A percentile compares a stretch with the other conserved stretches of the same genome.
These are phyloP conservation scores for Phialophora expanda DNA, from an alignment of 2,329 filamentous ascomycete species.

Conservation along the genomic window DNA sequence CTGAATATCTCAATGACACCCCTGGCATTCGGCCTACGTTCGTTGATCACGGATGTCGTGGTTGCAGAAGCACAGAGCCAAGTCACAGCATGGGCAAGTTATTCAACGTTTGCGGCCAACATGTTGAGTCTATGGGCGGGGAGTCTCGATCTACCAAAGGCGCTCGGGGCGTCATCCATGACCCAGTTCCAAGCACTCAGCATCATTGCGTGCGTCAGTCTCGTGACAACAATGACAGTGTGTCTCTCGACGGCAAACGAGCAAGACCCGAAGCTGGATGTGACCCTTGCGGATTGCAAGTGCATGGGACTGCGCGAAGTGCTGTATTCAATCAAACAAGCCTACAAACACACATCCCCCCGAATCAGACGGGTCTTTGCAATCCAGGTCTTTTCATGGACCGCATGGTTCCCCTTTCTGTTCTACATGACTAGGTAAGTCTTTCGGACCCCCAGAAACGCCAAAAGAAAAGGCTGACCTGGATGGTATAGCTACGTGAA, in stretches of 20 bases:
- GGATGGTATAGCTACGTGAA: conserved; percentile 2
- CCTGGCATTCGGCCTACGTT: conserved; percentile 10
- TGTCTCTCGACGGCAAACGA: conserved; percentile 1
- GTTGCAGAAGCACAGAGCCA: conserved; percentile 7
- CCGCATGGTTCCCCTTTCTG: conserved; percentile 4
- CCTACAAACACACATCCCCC: background rate
- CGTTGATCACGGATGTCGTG: conserved; percentile 7
- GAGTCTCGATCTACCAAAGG: conserved; percentile 2
- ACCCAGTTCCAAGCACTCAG: conserved; percentile 7
- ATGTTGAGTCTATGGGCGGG: conserved; percentile 4
- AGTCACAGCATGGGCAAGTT: conserved; percentile 3
- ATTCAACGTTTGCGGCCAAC: conserved; percentile 2
- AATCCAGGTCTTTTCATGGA: conserved; percentile 4
- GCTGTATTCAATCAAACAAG: background rate
- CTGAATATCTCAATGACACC: conserved; percentile 13
- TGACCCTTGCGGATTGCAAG: too few species aligned
- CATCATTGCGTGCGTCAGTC: background rate
- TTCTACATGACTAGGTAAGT: conserved; percentile 12
- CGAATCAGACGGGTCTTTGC: conserved; percentile 3
- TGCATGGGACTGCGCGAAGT: background rate
- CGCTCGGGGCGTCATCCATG: background rate
- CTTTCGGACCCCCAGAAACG: background rate
- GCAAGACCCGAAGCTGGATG: background rate
- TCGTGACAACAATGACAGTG: background rate
- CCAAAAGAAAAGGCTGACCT: background rate